These are phyloP conservation scores for Stagonosporopsis chrysanthemi DNA, from an alignment of 2,329 filamentous ascomycete genomes.

Conservation along the genomic window DNA sequence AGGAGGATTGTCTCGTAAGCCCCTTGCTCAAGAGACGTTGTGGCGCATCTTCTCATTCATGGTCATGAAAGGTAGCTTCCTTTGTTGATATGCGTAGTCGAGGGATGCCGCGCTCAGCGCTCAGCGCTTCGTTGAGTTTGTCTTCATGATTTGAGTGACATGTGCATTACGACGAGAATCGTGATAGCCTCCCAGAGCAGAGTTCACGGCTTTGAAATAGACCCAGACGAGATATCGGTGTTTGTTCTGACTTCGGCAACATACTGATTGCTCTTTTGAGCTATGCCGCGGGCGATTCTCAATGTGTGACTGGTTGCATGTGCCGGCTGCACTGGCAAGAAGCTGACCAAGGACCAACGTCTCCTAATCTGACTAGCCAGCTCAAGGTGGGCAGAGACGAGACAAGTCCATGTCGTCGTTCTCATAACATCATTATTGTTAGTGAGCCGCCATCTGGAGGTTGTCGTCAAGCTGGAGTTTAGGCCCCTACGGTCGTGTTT, in stretches of 20 bases:
- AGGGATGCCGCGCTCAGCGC: background rate
- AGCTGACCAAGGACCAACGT: background rate
- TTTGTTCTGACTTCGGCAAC: slow-evolving; percentile 12
- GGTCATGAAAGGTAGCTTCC: background rate
- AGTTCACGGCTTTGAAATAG: slow-evolving; percentile 11
- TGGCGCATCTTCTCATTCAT: background rate
- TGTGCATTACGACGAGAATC: background rate
- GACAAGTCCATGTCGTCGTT: slow-evolving; percentile 15
- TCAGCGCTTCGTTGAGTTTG: background rate
- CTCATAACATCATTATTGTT: slow-evolving; percentile 5
- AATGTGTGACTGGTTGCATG: slow-evolving; percentile 23
- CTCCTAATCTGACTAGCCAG: slow-evolving; percentile 20
- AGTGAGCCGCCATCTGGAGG: slow-evolving; percentile 17
- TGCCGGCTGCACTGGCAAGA: slow-evolving; percentile 5
- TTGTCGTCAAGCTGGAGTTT: slow-evolving; percentile 23
- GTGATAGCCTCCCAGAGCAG: slow-evolving; percentile 23
- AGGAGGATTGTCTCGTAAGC: slow-evolving; percentile 10
- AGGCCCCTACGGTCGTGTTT: slow-evolving; percentile 28
- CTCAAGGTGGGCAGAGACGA: slow-evolving; percentile 20
- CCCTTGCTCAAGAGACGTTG: background rate
- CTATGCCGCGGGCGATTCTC: slow-evolving; percentile 30
- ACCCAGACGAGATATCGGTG: slow-evolving; percentile 3
- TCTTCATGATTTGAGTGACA: background rate
- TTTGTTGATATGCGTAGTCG: background rate
- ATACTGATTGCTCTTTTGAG: slow-evolving; percentile 19